A percentile compares a stretch with the other conserved stretches of the same genome.
phyloP scores from a whole-genome alignment of 345 rosid genomes.

The Brassica juncea region DNA sequence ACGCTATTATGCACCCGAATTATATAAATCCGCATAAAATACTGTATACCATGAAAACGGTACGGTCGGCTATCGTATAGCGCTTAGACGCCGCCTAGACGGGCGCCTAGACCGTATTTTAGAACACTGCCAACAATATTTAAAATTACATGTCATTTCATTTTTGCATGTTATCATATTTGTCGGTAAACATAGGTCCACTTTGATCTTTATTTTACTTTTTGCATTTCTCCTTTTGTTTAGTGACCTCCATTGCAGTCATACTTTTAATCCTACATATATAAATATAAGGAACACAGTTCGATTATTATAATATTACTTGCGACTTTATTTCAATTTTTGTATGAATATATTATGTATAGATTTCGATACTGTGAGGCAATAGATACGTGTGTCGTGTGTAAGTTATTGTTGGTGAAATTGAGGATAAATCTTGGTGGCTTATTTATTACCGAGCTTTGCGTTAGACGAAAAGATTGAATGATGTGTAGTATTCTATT shows the following conservation, averaged over 20 bases:
- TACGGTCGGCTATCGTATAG: too few relatives aligned
- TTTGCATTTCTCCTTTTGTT: slow-evolving; percentile 9
- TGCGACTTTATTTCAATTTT: slow-evolving; percentile 16
- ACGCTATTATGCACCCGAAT: too few relatives aligned
- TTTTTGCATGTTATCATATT: slow-evolving; percentile 26
- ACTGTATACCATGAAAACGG: too few relatives aligned
- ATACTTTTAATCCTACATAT: background rate
- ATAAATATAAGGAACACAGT: background rate
- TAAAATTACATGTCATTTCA: slow-evolving; percentile 23
- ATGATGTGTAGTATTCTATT: too few relatives aligned
- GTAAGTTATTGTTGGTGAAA: slow-evolving; percentile 27
- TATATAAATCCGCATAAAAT: too few relatives aligned
- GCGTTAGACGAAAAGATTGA: slow-evolving; percentile 1
- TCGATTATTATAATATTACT: background rate
- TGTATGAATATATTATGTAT: background rate
- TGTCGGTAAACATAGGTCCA: slow-evolving; percentile 42
- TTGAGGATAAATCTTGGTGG: slow-evolving; percentile 22
- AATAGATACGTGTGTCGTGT: slow-evolving; percentile 10
- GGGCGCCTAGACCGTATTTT: too few relatives aligned
- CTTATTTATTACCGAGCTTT: slow-evolving; percentile 23
- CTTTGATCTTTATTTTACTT: slow-evolving; percentile 27
- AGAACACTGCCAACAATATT: slow-evolving; percentile 31
- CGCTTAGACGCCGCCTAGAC: too few relatives aligned
- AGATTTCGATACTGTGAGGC: background rate
- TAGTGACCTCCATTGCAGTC: slow-evolving; percentile 11